A percentile compares a stretch with the other conserved stretches of the same genome.
Conservation (phyloP, 2,329 filamentous ascomycete species). For the Aschersonia sp. region DNA sequence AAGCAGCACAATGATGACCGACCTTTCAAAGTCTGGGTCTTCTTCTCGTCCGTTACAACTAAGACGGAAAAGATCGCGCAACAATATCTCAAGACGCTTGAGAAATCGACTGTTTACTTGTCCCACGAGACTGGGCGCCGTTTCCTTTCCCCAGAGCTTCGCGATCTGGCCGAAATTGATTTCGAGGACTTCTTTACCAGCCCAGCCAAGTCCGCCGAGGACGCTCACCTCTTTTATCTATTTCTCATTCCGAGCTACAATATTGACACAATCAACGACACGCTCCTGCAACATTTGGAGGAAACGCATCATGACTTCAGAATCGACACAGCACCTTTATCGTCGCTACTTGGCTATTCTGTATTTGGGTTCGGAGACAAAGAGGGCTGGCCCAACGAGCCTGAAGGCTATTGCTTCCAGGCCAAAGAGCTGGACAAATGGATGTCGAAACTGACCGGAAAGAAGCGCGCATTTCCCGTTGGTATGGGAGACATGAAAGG, state of each 20-base stretch:
- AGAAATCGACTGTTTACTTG: slow-evolving; percentile 35
- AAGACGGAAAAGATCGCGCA: slow-evolving; percentile 64
- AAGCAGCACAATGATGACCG: slow-evolving; percentile 17
- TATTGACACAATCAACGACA: slow-evolving; percentile 83
- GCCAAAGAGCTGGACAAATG: slow-evolving; percentile 83
- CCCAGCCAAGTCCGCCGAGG: slow-evolving; percentile 44
- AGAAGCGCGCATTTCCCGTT: slow-evolving; percentile 76
- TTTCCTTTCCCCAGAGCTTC: slow-evolving; percentile 45
- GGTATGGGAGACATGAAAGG: slow-evolving; percentile 76
- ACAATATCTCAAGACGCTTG: slow-evolving; percentile 43
- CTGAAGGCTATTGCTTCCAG: slow-evolving; percentile 85
- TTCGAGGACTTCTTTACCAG: slow-evolving; percentile 86
- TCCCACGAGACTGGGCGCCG: slow-evolving; percentile 17
- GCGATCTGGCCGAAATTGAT: slow-evolving; percentile 75
- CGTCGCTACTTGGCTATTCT: slow-evolving; percentile 66
- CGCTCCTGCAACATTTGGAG: slow-evolving; percentile 70
- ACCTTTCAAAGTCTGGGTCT: slow-evolving; percentile 60
- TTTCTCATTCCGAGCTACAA: slow-evolving; percentile 85
- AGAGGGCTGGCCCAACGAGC: slow-evolving; percentile 83
- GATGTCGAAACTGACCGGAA: slow-evolving; percentile 87
- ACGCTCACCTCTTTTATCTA: slow-evolving; percentile 63
- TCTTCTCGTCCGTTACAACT: slow-evolving; percentile 80
- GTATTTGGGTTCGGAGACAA: slow-evolving; percentile 90
- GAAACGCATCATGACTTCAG: slow-evolving; percentile 96
- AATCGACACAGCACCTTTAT: slow-evolving; percentile 77